Percentiles rank a stretch among this genome's conserved stretches.
phyloP scores from a whole-genome alignment of 2,329 filamentous ascomycete species.

The Alternaria dauci region DNA sequence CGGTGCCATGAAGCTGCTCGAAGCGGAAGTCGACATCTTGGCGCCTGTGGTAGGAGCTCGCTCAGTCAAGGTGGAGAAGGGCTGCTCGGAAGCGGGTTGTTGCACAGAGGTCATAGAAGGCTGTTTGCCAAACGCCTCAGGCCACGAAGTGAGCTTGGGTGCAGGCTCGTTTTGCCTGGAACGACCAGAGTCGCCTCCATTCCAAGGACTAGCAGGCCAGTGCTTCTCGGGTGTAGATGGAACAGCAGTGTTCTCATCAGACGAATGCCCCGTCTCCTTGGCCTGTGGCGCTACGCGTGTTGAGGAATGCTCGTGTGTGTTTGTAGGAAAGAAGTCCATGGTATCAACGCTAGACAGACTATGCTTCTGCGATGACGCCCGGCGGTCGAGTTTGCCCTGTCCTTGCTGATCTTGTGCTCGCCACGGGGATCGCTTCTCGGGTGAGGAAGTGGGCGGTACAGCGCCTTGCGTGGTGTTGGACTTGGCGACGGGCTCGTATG shows the following conservation, averaged over 20 bases:
- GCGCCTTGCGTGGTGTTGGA: constrained; percentile 18
- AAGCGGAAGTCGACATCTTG: constrained; percentile 16
- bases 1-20: constrained; percentile 20
- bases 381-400: constrained; percentile 25
- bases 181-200: constrained; percentile 34
- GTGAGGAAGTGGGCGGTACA: constrained; percentile 45
- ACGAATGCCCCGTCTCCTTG: constrained; percentile 20
- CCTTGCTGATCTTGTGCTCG: constrained; percentile 28
- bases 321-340: constrained; percentile 53
- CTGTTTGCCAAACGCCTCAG: constrained; percentile 41
- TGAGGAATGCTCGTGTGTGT: constrained; percentile 53
- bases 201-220: constrained; percentile 49
- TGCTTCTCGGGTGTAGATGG: constrained; percentile 49
- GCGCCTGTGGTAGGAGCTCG: constrained; percentile 13
- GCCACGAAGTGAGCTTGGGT: constrained; percentile 42
- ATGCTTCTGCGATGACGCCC: constrained; percentile 40
- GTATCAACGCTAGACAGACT: constrained; percentile 53
- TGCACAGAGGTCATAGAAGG: constrained; percentile 29
- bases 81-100: constrained; percentile 18
- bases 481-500: constrained; percentile 47
- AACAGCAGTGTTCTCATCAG: constrained; percentile 26
- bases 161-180: constrained; percentile 31
- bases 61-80: constrained; percentile 10
- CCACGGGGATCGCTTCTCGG: constrained; percentile 43
- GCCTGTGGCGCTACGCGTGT: constrained; percentile 41